These are phyloP conservation scores for Pythium apleroticum DNA, from an alignment of 352 stramenopile genomes.

Conservation along the genomic window DNA sequence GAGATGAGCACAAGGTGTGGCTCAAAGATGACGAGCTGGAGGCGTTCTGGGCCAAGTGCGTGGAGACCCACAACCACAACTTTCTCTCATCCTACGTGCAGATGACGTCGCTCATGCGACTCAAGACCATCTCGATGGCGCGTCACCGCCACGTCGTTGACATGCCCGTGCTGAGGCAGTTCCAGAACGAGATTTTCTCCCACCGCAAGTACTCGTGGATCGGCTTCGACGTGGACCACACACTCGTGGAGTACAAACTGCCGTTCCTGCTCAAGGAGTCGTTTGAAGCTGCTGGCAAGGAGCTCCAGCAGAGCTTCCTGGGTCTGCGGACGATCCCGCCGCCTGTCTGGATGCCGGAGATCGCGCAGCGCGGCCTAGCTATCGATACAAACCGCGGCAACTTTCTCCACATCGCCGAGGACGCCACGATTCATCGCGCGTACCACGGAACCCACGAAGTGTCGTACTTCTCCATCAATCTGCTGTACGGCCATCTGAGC, in stretches of 20 bases:
- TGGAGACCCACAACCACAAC: conserved; percentile 35
- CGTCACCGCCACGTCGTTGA: conserved; percentile 27
- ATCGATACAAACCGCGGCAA: conserved; percentile 47
- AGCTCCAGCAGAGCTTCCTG: conserved; percentile 48
- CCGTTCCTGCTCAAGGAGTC: conserved; percentile 42
- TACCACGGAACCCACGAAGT: conserved; percentile 54
- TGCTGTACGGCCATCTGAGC: conserved; percentile 35
- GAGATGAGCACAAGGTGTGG: conserved; percentile 35
- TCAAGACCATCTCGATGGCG: conserved; percentile 39
- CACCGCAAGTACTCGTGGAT: conserved; percentile 50
- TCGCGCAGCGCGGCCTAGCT: conserved; percentile 44
- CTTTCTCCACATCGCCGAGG: conserved; percentile 46
- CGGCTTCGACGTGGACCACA: conserved; percentile 60
- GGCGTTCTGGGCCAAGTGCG: conserved; percentile 42
- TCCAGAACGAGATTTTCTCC: conserved; percentile 37
- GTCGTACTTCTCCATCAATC: conserved; percentile 44
- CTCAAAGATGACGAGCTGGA: conserved; percentile 45
- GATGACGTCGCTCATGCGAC: conserved; percentile 32
- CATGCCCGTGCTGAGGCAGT: conserved; percentile 30
- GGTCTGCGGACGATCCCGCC: conserved; percentile 30
- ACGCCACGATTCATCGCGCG: conserved; percentile 39
- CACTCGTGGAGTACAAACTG: conserved; percentile 47
- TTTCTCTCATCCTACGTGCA: conserved; percentile 41
- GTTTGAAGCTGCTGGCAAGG: conserved; percentile 41
- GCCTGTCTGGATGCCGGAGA: conserved; percentile 36